phyloP scores from a whole-genome alignment of 2,329 filamentous ascomycete species.

The Daldinia sp. region DNA sequence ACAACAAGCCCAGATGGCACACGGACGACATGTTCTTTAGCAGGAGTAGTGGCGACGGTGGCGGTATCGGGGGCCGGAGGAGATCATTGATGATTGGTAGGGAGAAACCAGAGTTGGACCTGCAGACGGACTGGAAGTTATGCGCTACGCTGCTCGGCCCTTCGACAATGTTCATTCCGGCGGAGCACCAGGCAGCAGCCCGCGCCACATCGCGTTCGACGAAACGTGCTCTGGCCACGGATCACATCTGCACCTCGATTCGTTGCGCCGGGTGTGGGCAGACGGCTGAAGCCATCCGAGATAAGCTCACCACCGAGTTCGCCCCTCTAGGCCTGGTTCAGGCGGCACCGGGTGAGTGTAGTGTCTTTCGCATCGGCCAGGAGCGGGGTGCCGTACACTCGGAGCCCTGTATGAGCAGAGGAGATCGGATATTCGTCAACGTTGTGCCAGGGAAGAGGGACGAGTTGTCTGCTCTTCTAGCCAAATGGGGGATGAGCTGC shows the following conservation, averaged over 20 bases:
- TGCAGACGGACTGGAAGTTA: slow-evolving; percentile 58
- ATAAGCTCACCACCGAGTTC: slow-evolving; percentile 46
- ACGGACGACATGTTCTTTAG: slow-evolving; percentile 58
- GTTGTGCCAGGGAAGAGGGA: slow-evolving; percentile 49
- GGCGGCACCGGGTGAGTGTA: slow-evolving; percentile 46
- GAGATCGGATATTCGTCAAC: slow-evolving; percentile 50
- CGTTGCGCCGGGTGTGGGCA: slow-evolving; percentile 55
- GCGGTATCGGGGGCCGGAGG: background rate
- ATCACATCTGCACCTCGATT: slow-evolving; percentile 53
- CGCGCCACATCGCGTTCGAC: slow-evolving; percentile 46
- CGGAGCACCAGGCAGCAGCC: slow-evolving; percentile 44
- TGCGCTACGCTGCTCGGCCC: slow-evolving; percentile 57
- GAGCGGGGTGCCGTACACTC: slow-evolving; percentile 54
- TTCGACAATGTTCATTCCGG: slow-evolving; percentile 54
- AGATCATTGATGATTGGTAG: background rate
- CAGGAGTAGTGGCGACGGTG: slow-evolving; percentile 25
- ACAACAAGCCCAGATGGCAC: slow-evolving; percentile 57
- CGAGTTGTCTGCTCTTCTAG: slow-evolving; percentile 46
- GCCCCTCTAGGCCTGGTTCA: slow-evolving; percentile 35
- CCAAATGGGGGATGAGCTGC: slow-evolving; percentile 51
- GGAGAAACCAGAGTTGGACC: slow-evolving; percentile 20
- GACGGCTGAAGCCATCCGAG: slow-evolving; percentile 51
- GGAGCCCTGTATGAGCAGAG: slow-evolving; percentile 48
- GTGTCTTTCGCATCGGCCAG: slow-evolving; percentile 54
- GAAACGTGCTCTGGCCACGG: slow-evolving; percentile 40